Evolutionary conservation across 305 asterid genomes (phyloP).

Genomic region (Solanum chacoense): DNA sequence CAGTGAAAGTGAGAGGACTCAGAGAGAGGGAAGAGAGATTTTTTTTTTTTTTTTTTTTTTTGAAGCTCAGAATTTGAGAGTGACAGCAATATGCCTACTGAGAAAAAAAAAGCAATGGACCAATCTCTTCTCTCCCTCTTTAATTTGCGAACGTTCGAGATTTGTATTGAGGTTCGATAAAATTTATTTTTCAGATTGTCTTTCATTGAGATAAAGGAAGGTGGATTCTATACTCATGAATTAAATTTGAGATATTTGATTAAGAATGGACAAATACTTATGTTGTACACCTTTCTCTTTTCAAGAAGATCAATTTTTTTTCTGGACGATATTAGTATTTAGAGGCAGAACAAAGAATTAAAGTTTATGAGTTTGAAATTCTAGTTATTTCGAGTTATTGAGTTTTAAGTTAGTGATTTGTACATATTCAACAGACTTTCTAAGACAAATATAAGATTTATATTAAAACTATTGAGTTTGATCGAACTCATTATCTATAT

Average conservation of each 20-base stretch:
- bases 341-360: too few species aligned
- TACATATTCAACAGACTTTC: background rate
- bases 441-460: background rate
- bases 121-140: background rate
- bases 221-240: too few species aligned
- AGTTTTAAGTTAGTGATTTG: too few species aligned
- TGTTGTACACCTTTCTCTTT: too few species aligned
- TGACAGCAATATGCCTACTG: constrained; percentile 18
- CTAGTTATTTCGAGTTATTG: too few species aligned
- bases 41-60: background rate
- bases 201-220: background rate
- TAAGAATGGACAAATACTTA: background rate
- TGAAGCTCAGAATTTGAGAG: constrained; percentile 50
- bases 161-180: background rate
- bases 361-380: background rate
- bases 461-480: background rate
- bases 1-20: constrained; percentile 20
- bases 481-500: too few species aligned
- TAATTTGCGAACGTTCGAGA: too few species aligned
- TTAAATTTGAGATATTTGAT: too few species aligned
- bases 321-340: background rate
- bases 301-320: too few species aligned
- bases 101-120: background rate
- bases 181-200: too few species aligned
- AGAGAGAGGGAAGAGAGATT: background rate